Evolutionary conservation across 139 green algal genomes (phyloP), one percentile per base, ranked within the genome.

Genomic region (Closterium sp.): DNA sequence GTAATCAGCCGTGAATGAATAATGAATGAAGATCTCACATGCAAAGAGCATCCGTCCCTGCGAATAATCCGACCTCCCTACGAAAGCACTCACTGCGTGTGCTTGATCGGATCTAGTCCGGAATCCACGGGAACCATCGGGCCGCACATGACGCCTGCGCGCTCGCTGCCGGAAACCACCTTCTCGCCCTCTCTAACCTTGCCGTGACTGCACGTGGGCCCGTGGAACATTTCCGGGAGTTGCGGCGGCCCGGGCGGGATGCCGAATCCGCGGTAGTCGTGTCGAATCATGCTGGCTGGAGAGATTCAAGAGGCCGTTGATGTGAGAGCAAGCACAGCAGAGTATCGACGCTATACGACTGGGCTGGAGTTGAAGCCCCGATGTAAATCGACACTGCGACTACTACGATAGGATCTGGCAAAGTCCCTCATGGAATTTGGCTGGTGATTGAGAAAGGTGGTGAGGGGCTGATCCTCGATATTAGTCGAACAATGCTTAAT

Each of bases 241-340:
- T 86, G 30, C 9, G 88, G 88, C 9, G 88, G 88, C 27, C 88
- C 88, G 0, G 88, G 88, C 9, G 88, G 88, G 30, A 30, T 38
- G 88, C 88, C 88, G 88, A 90, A 90, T 50, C 88, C 88, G 29
- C 70, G 62, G 28, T 90, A 90, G n/a, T 62, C 38, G 27, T 86
- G 88, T 24, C 62, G 62, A 24, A 79, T 79, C 62, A 79, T 79
- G 62, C 62, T 79, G 13, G 13, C 27, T 79, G 17, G 62, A 24
- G 62, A 79, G 13, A 79, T 79, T 79, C 24, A 79, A 79, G 62
- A 13, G 42, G 42, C 42, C 5, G 7, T 62, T 13, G 42, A 1
- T 13, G 62, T 79, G 13, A 9, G 62, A 79, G 19, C 62, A 27
- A 27, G 13, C 10, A 79, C 17, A 24, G 62, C 17, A 24, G 62